Conservation (phyloP, 225 moss, liverwort and hornwort species). For the Pseudisothecium myosuroides region DNA sequence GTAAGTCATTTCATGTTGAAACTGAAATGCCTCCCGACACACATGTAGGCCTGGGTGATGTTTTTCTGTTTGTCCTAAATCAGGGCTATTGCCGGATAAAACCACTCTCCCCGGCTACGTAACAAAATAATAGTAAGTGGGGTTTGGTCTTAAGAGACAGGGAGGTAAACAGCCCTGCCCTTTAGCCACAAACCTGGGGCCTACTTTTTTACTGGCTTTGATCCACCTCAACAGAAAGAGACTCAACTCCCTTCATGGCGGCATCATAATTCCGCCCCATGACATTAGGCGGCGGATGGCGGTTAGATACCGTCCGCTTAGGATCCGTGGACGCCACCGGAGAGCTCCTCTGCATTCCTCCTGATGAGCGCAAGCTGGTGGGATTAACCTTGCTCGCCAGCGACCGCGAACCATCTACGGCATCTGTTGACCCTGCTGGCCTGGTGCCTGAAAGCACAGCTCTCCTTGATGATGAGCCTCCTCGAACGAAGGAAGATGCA, state of each 20-base stretch:
- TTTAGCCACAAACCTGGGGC: slow-evolving; percentile 50
- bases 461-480: slow-evolving; percentile 90
- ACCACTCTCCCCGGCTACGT: slow-evolving; percentile 10
- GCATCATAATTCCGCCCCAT: slow-evolving; percentile 52
- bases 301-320: slow-evolving; percentile 97
- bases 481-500: slow-evolving; percentile 77
- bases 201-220: slow-evolving; percentile 54
- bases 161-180: slow-evolving; percentile 18
- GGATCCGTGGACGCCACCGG: slow-evolving; percentile 84
- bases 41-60: background rate
- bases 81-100: slow-evolving; percentile 2
- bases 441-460: slow-evolving; percentile 73
- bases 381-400: slow-evolving; percentile 70
- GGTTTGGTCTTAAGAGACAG: slow-evolving; percentile 25
- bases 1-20: slow-evolving; percentile 2
- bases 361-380: slow-evolving; percentile 84
- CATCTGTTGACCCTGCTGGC: slow-evolving; percentile 61
- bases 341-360: slow-evolving; percentile 87
- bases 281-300: slow-evolving; percentile 56
- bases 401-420: slow-evolving; percentile 62
- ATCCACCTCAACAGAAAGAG: slow-evolving; percentile 67
- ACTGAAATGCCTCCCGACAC: slow-evolving; percentile 18
- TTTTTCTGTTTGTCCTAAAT: slow-evolving; percentile 2
- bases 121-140: slow-evolving; percentile 1
- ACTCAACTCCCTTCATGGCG: slow-evolving; percentile 63